A percentile compares a stretch with the other conserved stretches of the same genome.
Conservation (phyloP, 1,284 basidiomycete species). For the Heterobasidion parviporum region DNA sequence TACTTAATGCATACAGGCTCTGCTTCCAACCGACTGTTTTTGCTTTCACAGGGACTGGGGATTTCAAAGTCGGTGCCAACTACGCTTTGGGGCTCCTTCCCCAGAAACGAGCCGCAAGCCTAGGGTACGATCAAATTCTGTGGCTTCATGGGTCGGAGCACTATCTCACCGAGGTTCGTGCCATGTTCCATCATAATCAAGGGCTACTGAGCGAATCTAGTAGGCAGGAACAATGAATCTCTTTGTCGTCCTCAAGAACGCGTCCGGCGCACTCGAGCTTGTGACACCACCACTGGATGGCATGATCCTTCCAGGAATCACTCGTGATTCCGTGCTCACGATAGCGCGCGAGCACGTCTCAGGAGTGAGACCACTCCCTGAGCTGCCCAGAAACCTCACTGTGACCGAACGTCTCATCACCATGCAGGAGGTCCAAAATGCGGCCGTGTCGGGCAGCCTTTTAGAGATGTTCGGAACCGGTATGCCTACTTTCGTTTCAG, state of each 20-base stretch:
- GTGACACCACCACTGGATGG: slow-evolving; percentile 91
- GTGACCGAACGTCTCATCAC: slow-evolving; percentile 82
- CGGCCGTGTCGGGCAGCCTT: slow-evolving; percentile 62
- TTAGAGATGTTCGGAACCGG: slow-evolving; percentile 92
- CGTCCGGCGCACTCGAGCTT: slow-evolving; percentile 73
- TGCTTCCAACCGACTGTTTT: neutral
- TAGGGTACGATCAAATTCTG: slow-evolving; percentile 91
- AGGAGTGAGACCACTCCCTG: slow-evolving; percentile 46
- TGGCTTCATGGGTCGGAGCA: slow-evolving; percentile 91
- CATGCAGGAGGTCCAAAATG: slow-evolving; percentile 83
- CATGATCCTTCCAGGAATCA: slow-evolving; percentile 94
- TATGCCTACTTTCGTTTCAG: slow-evolving; percentile 4
- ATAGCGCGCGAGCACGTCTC: slow-evolving; percentile 74
- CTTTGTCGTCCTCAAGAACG: slow-evolving; percentile 76
- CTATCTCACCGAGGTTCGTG: slow-evolving; percentile 64
- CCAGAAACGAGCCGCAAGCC: slow-evolving; percentile 72
- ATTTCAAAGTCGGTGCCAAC: slow-evolving; percentile 88
- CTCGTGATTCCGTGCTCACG: slow-evolving; percentile 85
- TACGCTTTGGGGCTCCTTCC: slow-evolving; percentile 88
- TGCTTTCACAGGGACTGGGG: slow-evolving; percentile 60
- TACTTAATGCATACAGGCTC: neutral
- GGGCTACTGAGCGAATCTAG: neutral
- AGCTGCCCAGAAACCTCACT: slow-evolving; percentile 60
- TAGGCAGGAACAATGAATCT: slow-evolving; percentile 95
- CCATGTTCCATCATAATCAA: neutral